Base-by-base conservation (phyloP, 1,139 yeast species). In the Meyerozyma guilliermondii region DNA sequence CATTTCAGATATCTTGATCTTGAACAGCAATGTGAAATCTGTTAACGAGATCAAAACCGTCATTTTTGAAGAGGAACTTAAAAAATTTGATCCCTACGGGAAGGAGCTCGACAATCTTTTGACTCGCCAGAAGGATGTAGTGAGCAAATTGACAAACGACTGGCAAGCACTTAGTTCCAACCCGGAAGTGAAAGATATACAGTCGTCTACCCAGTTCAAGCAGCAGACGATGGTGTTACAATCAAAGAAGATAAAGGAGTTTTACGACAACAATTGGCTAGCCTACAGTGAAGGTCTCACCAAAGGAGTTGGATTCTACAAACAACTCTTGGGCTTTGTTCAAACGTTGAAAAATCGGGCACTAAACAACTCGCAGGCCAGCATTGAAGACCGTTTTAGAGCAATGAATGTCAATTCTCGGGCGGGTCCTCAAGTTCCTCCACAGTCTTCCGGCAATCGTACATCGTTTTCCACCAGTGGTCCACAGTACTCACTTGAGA, bases 1-100 rank as follows among this genome's bases (percentile, higher is more conserved):
- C 58, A 88, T 91, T 41, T 84, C 96, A 0, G 83, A 86, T 44
- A 71, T 84, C 22, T 70, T 92, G 31, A 77, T 92, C 4, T 66
- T 85, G 50, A 85, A 87, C 59, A 80, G 81, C 50, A 77, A 78
- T 42, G 69, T 75, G 28, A 74, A 74, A 45, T 56, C 76, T 3
- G 80, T 80, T 17, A 69, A 73, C 36, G 92, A 84, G 49, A 74
- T 83, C 43, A 74, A 74, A 50, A 66, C 70, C 24, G 65, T 69
- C 30, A 72, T 87, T 17, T 91, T 91, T 59, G 78, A 81, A 13
- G 76, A 78, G 43, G 96, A 89, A 59, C 66, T 92, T 50, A 78
- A 76, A 41, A 92, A 92, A 61, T 92, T 88, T 58, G 77, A 78
- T 33, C 86, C 86, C 0, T 81, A 80, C 51, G 80, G 80, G 43